A percentile compares a stretch with the other conserved stretches of the same genome.
phyloP scores from a whole-genome alignment of 129 eudicot genomes.

The Saposhnikovia divaricata region DNA sequence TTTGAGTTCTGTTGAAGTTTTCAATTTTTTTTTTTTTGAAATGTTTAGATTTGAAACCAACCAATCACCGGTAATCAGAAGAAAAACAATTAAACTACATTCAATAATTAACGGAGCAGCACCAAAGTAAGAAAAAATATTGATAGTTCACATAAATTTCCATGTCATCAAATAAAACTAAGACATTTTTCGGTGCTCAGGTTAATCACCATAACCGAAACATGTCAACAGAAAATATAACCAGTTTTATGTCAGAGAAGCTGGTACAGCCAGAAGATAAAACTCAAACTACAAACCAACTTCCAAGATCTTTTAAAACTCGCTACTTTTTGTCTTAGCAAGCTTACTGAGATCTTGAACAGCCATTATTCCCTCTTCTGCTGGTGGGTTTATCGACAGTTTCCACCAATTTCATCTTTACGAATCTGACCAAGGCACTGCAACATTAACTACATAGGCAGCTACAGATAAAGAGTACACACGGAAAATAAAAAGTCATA shows the following conservation, averaged over 20 bases:
- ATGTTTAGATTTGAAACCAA: not conserved
- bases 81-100: not conserved
- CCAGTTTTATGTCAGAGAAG: not conserved
- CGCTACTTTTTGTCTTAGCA: not conserved
- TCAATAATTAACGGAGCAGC: not conserved
- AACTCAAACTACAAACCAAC: not conserved
- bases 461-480: not conserved
- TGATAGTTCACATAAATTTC: not conserved
- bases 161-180: not conserved
- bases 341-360: not conserved
- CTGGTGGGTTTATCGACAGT: not conserved
- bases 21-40: too few species aligned
- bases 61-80: not conserved
- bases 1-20: not conserved
- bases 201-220: not conserved
- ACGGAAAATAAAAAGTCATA: not conserved
- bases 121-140: not conserved
- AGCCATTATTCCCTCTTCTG: not conserved
- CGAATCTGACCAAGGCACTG: not conserved
- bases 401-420: not conserved
- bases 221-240: not conserved
- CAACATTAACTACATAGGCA: not conserved
- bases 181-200: not conserved
- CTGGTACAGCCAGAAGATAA: not conserved
- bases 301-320: not conserved